Percentiles rank a stretch among this genome's conserved stretches.
Evolutionary conservation across 345 rosid genomes (phyloP).

Genomic region (Linum usitatissimum): DNA sequence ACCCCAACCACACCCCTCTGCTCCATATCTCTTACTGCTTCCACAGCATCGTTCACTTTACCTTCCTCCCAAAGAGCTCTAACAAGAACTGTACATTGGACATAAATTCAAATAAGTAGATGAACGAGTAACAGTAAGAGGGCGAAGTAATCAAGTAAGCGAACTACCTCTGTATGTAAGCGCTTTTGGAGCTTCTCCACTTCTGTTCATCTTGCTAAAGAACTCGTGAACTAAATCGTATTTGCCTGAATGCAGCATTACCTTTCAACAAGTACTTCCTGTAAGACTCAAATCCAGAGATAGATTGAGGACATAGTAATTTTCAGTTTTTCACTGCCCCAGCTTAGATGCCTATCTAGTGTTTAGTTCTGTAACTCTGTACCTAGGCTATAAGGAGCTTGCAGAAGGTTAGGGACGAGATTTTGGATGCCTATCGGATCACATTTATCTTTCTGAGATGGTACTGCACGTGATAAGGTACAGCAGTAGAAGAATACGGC

Average conservation of each 20-base stretch:
- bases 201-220: conserved; percentile 63
- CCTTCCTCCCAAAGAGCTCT: conserved; percentile 79
- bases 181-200: conserved; percentile 64
- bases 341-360: neutral
- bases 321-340: conserved; percentile 2
- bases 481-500: too few species aligned
- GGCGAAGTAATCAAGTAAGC: conserved; percentile 5
- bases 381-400: neutral
- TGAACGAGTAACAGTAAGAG: conserved; percentile 1
- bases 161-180: conserved; percentile 63
- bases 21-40: conserved; percentile 84
- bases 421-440: neutral
- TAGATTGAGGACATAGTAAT: conserved; percentile 12
- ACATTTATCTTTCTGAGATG: too few species aligned
- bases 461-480: too few species aligned
- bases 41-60: conserved; percentile 61
- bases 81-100: conserved; percentile 52
- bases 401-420: neutral
- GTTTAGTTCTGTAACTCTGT: neutral
- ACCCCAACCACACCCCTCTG: conserved; percentile 75
- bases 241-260: conserved; percentile 82
- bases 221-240: conserved; percentile 60
- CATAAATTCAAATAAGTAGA: conserved; percentile 12
- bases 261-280: conserved; percentile 57
- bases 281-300: conserved; percentile 40